A percentile compares a stretch with the other conserved stretches of the same genome.
phyloP scores from a whole-genome alignment of 805 yeast species.

The Lachancea dasiensis region DNA sequence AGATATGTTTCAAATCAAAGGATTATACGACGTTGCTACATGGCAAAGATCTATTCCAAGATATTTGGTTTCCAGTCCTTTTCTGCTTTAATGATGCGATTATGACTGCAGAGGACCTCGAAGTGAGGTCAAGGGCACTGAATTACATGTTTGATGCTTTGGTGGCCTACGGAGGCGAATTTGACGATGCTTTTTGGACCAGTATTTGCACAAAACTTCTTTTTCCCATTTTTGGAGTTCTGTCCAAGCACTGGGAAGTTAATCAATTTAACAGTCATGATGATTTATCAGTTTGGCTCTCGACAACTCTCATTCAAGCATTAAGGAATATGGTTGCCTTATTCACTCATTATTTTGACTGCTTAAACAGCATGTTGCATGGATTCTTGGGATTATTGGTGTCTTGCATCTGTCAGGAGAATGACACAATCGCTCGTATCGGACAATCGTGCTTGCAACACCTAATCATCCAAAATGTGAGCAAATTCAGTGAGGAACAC shows the following conservation, averaged over 20 bases:
- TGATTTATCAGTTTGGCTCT: slow-evolving; percentile 89
- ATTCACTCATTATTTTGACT: slow-evolving; percentile 75
- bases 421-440: slow-evolving; percentile 92
- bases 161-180: slow-evolving; percentile 71
- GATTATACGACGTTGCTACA: slow-evolving; percentile 20
- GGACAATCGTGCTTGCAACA: slow-evolving; percentile 86
- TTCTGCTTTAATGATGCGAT: slow-evolving; percentile 81
- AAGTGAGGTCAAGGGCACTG: slow-evolving; percentile 85
- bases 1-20: slow-evolving; percentile 31
- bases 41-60: slow-evolving; percentile 42
- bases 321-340: slow-evolving; percentile 79
- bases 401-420: slow-evolving; percentile 92
- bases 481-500: slow-evolving; percentile 55
- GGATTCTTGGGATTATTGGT: slow-evolving; percentile 73
- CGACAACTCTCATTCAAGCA: slow-evolving; percentile 94
- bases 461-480: slow-evolving; percentile 67
- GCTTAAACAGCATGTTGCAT: slow-evolving; percentile 65
- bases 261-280: slow-evolving; percentile 66
- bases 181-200: slow-evolving; percentile 76
- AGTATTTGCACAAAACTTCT: slow-evolving; percentile 66
- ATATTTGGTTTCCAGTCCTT: slow-evolving; percentile 82
- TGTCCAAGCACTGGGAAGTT: slow-evolving; percentile 70
- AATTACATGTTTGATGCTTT: slow-evolving; percentile 76
- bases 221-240: slow-evolving; percentile 84
- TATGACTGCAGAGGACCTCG: slow-evolving; percentile 90